Conservation (phyloP, 495 filamentous ascomycete species). For the Penicillium chermesinum region DNA sequence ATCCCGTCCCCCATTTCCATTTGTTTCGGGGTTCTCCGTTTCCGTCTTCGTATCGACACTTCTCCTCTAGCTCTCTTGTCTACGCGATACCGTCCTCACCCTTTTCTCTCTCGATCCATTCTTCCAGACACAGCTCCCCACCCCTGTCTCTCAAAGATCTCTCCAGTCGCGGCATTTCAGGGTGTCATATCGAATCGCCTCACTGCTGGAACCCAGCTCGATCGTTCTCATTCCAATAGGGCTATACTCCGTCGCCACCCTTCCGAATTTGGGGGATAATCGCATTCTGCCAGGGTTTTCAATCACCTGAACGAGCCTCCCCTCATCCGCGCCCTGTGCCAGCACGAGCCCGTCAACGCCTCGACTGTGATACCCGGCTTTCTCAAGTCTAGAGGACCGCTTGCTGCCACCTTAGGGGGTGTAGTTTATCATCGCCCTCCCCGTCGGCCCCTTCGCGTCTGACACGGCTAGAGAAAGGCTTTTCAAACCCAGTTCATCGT, state of each 20-base stretch:
- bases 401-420: too few relatives aligned
- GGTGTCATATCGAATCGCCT: constrained; percentile 18
- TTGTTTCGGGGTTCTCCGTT: constrained; percentile 16
- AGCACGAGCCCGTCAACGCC: not conserved
- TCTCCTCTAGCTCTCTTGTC: constrained; percentile 21
- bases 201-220: not conserved
- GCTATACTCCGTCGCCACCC: constrained; percentile 7
- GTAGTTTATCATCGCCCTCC: not conserved
- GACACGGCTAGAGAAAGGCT: constrained; percentile 1
- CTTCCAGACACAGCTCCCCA: constrained; percentile 23
- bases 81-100: constrained; percentile 30
- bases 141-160: constrained; percentile 14
- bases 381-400: too few relatives aligned
- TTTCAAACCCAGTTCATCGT: not conserved
- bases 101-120: constrained; percentile 27
- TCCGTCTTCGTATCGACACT: too few relatives aligned
- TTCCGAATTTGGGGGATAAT: constrained; percentile 11
- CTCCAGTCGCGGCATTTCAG: constrained; percentile 17
- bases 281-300: constrained; percentile 20
- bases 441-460: constrained; percentile 8
- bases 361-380: too few relatives aligned
- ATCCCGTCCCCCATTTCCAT: constrained; percentile 24
- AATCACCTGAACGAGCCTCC: not conserved
- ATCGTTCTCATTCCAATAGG: constrained; percentile 1
- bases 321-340: not conserved